Conservation (phyloP, 2,329 filamentous ascomycete genomes). For the Trichoderma oligosporum region DNA sequence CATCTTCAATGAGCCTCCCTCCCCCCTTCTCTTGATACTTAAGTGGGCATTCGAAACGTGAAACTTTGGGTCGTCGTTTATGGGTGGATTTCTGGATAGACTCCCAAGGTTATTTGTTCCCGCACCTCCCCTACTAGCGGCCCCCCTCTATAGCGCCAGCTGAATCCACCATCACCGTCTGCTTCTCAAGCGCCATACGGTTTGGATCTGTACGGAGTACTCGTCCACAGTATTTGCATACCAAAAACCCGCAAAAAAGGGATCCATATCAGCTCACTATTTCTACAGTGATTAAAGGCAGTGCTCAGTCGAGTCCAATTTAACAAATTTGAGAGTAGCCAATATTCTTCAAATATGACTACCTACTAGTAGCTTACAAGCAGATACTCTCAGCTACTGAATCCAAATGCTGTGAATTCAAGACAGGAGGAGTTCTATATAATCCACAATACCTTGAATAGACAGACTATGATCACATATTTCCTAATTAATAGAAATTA, state of each 20-base stretch:
- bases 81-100: constrained; percentile 1
- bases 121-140: background rate
- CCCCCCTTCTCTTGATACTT: too few relatives aligned
- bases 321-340: background rate
- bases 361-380: too few relatives aligned
- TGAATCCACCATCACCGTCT: constrained; percentile 11
- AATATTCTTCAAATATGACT: too few relatives aligned
- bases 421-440: too few relatives aligned
- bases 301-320: too few relatives aligned
- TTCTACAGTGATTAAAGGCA: background rate
- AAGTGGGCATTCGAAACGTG: background rate
- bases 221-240: background rate
- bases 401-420: too few relatives aligned
- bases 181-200: constrained; percentile 11
- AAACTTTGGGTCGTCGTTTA: constrained; percentile 8
- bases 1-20: too few relatives aligned
- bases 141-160: background rate
- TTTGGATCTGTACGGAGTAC: background rate
- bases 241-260: too few relatives aligned
- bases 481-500: too few relatives aligned
- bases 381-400: too few relatives aligned
- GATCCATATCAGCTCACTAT: background rate
- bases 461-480: too few relatives aligned
- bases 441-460: background rate
- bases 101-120: constrained; percentile 13